A percentile compares a stretch with the other conserved stretches of the same genome.
Conservation (phyloP, 2,329 filamentous ascomycete species). For the Seiridium cupressi region DNA sequence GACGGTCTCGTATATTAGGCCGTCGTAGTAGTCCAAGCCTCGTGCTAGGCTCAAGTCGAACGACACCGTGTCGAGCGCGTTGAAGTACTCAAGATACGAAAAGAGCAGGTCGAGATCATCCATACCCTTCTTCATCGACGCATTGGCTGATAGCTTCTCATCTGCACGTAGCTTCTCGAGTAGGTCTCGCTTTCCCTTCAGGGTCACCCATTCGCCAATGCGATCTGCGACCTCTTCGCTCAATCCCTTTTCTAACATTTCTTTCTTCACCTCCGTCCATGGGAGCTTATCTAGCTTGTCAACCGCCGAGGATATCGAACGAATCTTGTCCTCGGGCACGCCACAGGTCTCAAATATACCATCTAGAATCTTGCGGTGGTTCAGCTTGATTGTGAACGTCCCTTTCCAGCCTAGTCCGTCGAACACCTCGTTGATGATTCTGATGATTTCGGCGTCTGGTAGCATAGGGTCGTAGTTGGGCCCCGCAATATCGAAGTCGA, state of each 20-base stretch:
- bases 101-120: slow-evolving; percentile 69
- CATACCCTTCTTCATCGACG: slow-evolving; percentile 64
- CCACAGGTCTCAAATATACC: slow-evolving; percentile 78
- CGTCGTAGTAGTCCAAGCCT: slow-evolving; percentile 75
- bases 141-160: slow-evolving; percentile 59
- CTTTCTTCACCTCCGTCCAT: slow-evolving; percentile 71
- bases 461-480: slow-evolving; percentile 69
- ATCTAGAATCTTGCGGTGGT: slow-evolving; percentile 77
- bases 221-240: slow-evolving; percentile 65
- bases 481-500: slow-evolving; percentile 77
- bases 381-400: slow-evolving; percentile 73
- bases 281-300: slow-evolving; percentile 78
- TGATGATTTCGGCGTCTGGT: slow-evolving; percentile 71
- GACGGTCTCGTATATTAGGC: slow-evolving; percentile 71
- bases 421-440: slow-evolving; percentile 71
- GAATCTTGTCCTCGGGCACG: slow-evolving; percentile 70
- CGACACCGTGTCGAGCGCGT: slow-evolving; percentile 61
- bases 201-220: slow-evolving; percentile 70
- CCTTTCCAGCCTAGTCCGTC: slow-evolving; percentile 67
- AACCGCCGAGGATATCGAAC: slow-evolving; percentile 72
- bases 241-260: slow-evolving; percentile 77
- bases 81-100: slow-evolving; percentile 66
- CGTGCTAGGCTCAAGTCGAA: slow-evolving; percentile 74
- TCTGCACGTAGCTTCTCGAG: slow-evolving; percentile 59
- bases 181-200: slow-evolving; percentile 65